phyloP scores from a whole-genome alignment of 305 asterid genomes.

The Fraxinus velutina region DNA sequence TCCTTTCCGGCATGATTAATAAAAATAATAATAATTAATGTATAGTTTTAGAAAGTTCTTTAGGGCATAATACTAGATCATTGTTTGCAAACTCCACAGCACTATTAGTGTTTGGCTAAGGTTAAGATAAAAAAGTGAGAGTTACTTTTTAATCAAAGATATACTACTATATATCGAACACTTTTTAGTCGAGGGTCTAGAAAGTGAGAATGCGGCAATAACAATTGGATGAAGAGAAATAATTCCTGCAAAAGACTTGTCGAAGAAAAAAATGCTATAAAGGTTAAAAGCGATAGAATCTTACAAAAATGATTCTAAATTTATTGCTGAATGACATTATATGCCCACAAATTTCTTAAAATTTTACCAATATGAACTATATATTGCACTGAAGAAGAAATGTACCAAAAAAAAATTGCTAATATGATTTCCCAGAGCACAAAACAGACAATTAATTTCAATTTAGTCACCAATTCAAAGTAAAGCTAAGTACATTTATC shows the following conservation, averaged over 20 bases:
- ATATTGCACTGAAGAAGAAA: not conserved
- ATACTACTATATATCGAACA: not conserved
- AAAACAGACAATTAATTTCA: slow-evolving; percentile 3
- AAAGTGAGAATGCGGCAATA: not conserved
- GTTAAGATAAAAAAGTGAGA: not conserved
- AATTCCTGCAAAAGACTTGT: not conserved
- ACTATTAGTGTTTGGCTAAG: not conserved
- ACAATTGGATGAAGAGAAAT: not conserved
- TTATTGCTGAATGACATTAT: not conserved
- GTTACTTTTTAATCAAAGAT: not conserved
- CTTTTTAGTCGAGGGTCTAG: not conserved
- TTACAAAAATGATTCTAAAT: not conserved
- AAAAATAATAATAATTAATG: not conserved
- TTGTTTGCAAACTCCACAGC: not conserved
- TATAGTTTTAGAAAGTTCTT: not conserved
- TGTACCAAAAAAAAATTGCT: not conserved
- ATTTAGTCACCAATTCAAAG: slow-evolving; percentile 7
- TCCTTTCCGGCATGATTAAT: not conserved
- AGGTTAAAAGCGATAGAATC: not conserved
- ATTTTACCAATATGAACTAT: not conserved
- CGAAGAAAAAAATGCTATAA: not conserved
- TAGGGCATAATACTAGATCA: not conserved
- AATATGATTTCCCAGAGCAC: not conserved
- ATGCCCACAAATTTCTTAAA: not conserved
- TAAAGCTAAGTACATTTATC: slow-evolving; percentile 63